Evolutionary conservation across 306 rosid genomes (phyloP).

Genomic region (Cucurbita argyrosperma): DNA sequence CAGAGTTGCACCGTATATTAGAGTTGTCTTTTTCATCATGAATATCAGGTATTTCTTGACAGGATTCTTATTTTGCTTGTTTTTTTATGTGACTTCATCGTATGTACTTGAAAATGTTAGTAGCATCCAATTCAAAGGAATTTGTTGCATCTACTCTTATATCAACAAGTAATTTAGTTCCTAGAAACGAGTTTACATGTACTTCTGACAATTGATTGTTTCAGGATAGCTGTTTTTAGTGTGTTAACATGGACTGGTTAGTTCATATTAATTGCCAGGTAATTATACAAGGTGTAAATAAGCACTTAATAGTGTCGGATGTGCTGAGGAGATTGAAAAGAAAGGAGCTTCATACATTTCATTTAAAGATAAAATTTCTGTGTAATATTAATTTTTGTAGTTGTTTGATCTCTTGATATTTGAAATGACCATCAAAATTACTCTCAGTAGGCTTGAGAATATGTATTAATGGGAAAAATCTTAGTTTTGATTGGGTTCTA

Average conservation of each 20-base stretch:
- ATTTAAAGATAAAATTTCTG: not conserved
- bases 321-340: not conserved
- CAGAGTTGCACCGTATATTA: constrained; percentile 85
- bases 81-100: not conserved
- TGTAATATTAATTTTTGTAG: not conserved
- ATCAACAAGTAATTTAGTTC: not conserved
- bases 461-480: not conserved
- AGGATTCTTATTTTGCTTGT: not conserved
- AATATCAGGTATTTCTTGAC: constrained; percentile 51
- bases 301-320: not conserved
- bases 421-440: not conserved
- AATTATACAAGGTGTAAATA: not conserved
- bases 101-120: not conserved
- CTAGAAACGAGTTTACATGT: not conserved
- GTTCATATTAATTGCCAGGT: not conserved
- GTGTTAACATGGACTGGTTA: not conserved
- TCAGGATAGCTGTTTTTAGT: not conserved
- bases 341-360: not conserved
- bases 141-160: not conserved
- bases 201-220: not conserved
- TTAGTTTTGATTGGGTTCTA: not conserved
- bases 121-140: not conserved
- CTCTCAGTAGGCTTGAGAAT: not conserved
- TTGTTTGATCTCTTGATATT: not conserved
- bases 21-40: constrained; percentile 74